These are phyloP conservation scores for Coemansia sp. DNA, from an alignment of 192 early-diverging fungal species.

Conservation along the genomic window DNA sequence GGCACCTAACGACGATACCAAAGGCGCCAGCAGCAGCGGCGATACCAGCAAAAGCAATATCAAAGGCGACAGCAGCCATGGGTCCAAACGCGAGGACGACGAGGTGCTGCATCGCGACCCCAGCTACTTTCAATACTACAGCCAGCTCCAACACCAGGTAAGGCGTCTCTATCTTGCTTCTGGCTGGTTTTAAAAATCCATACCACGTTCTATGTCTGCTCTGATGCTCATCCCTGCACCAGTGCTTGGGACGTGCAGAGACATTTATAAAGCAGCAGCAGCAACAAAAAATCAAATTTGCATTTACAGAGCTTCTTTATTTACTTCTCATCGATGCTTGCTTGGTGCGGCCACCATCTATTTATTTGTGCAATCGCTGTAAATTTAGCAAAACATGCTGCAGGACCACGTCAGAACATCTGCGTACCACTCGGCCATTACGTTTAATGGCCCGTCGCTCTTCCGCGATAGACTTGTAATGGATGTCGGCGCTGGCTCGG, in stretches of 20 bases:
- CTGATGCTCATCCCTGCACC: too few species aligned
- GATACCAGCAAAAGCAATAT: background rate
- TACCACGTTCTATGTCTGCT: too few species aligned
- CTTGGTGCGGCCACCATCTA: background rate
- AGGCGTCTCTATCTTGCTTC: background rate
- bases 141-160: constrained; percentile 54
- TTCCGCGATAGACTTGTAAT: constrained; percentile 82
- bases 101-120: constrained; percentile 49
- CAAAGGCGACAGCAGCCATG: constrained; percentile 3
- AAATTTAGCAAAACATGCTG: constrained; percentile 93
- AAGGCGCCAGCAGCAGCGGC: background rate
- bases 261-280: too few species aligned
- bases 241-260: too few species aligned
- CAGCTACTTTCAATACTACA: constrained; percentile 52
- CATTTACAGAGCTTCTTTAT: too few species aligned
- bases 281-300: too few species aligned
- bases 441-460: constrained; percentile 67
- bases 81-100: constrained; percentile 31
- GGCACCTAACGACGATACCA: background rate
- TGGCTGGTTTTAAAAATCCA: too few species aligned
- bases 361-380: background rate
- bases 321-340: background rate
- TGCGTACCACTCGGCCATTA: constrained; percentile 88
- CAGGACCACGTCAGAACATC: constrained; percentile 94
- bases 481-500: constrained; percentile 94